Evolutionary conservation across 176 grass and related monocot genomes (phyloP).

Genomic region (Leersia perrieri): DNA sequence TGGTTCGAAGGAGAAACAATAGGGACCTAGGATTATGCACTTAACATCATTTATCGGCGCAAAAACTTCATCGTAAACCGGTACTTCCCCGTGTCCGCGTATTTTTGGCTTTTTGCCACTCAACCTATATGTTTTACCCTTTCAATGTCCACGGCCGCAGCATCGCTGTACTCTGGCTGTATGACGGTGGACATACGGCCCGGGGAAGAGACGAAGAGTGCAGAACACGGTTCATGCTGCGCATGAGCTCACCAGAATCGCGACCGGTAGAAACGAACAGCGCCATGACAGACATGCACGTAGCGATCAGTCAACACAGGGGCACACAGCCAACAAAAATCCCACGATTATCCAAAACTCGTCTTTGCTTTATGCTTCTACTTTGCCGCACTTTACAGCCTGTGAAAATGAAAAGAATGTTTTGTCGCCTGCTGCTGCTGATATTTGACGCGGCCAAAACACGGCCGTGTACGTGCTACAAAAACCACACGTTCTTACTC

Average conservation of each 20-base stretch:
- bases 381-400: background rate
- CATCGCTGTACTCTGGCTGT: background rate
- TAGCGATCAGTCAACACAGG: background rate
- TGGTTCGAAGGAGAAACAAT: too few relatives aligned
- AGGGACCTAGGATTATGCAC: too few relatives aligned
- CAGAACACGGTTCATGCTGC: background rate
- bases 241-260: background rate
- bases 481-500: background rate
- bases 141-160: background rate
- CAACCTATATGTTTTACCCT: background rate
- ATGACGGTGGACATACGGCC: background rate
- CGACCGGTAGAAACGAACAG: background rate
- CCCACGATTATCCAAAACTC: background rate
- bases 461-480: background rate
- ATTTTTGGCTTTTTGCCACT: too few relatives aligned
- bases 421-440: background rate
- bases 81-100: too few relatives aligned
- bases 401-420: constrained; percentile 5
- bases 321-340: background rate
- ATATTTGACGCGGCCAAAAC: constrained; percentile 27
- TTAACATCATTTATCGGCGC: too few relatives aligned
- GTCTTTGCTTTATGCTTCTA: background rate
- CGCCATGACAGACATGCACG: constrained; percentile 15
- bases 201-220: background rate
- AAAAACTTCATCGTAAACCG: too few relatives aligned